Base-by-base conservation (phyloP, 1,139 yeast species). In the Debaryomycetaceae sp. region DNA sequence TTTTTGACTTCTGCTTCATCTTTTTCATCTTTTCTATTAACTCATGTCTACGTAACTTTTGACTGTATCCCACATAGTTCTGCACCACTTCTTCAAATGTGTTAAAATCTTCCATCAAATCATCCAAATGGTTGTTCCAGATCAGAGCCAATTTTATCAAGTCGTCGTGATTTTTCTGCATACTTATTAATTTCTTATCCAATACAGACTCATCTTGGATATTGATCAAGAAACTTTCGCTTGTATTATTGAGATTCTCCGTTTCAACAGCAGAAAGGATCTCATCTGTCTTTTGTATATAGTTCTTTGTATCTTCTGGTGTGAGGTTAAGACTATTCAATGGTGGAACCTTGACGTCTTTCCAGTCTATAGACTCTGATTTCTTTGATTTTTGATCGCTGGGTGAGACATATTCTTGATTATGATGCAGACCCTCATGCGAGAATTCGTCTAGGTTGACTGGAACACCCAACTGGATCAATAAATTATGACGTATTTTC, bases 1-100 rank as follows among this genome's bases (percentile, higher is more conserved):
- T 22, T 11, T 22, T 22, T 31, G 49, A 42, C 33, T 56, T 58
- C 22, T 41, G 39, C 37, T 58, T 58, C 9, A 62, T 47, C 34
- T 58, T 57, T 42, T 66, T 65, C 48, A 70, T 55, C 43, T 62
- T 61, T 40, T 60, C 71, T 38, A 73, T 52, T 17, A 75, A 61
- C 51, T 77, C 80, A 37, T 76, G 75, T 41, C 82, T 59, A 47
- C 73, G 67, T 33, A 75, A 50, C 48, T 73, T 72, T 52, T 83
- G 89, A 26, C 85, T 81, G 56, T 83, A 81, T 16, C 86, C 91
- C 30, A 83, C 81, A 47, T 82, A 64, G 47, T 80, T 81, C 56
- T 83, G 88, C 30, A 83, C 85, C 46, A 83, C 87, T 5, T 79
- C 70, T 52, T 83, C 89, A 52, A 80, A 82, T 11, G 83, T 78